A percentile compares a stretch with the other conserved stretches of the same genome.
phyloP scores from a whole-genome alignment of 139 green algal species.

The Auxenochlorella pyrenoidosa region DNA sequence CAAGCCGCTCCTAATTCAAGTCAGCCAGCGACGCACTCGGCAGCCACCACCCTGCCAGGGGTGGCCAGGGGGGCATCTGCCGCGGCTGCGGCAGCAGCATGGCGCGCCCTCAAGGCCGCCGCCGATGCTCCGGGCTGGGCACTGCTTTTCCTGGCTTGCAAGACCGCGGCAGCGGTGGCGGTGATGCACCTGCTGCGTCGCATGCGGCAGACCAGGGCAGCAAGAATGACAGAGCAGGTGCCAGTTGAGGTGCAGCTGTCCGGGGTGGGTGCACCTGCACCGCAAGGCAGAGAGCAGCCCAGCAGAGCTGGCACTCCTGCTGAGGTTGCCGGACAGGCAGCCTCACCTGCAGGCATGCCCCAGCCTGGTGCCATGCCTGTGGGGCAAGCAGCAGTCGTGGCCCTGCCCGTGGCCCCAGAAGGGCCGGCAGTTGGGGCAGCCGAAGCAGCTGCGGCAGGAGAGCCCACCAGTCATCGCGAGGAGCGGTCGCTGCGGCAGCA shows the following conservation, averaged over 20 bases:
- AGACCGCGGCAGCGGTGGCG: background rate
- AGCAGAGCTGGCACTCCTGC: background rate
- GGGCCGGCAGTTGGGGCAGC: no score
- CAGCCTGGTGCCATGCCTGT: no score
- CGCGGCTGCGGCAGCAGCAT: background rate
- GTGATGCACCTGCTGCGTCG: background rate
- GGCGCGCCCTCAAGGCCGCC: background rate
- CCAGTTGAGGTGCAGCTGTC: background rate
- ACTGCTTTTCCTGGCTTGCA: background rate
- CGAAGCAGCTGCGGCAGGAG: no score
- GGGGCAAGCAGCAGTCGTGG: no score
- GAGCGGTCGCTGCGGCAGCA: no score
- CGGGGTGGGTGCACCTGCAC: background rate
- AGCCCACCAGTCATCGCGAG: no score
- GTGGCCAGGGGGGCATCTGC: background rate
- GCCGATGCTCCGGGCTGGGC: background rate
- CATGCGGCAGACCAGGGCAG: background rate
- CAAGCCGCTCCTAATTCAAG: no score
- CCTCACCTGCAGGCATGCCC: no score
- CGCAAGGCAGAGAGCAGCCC: no score
- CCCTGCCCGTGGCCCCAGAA: no score
- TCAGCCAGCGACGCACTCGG: no score
- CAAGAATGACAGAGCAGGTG: background rate
- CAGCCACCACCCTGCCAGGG: background rate
- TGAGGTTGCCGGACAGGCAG: background rate